These are phyloP conservation scores for Carex myosuroides DNA, from an alignment of 176 grass and related monocot species.

Conservation along the genomic window DNA sequence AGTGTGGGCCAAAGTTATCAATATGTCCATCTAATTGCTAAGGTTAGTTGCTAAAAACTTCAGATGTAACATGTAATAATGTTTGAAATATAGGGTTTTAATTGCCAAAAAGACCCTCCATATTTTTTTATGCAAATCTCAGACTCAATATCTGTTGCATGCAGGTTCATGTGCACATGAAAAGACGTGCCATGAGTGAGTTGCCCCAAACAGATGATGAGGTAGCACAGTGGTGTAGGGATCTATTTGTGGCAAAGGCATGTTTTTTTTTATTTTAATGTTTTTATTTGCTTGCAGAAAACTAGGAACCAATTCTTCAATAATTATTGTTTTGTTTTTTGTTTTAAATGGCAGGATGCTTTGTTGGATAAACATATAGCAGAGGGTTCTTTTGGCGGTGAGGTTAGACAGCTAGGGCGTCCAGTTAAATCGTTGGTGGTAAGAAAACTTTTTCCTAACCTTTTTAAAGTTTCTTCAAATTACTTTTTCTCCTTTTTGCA, in stretches of 20 bases:
- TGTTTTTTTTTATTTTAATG: neutral
- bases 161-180: constrained; percentile 93
- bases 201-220: constrained; percentile 72
- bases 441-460: constrained; percentile 15
- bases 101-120: neutral
- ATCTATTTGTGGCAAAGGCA: constrained; percentile 87
- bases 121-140: neutral
- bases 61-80: neutral
- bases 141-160: neutral
- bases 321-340: neutral
- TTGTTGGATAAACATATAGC: constrained; percentile 81
- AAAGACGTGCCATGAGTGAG: constrained; percentile 69
- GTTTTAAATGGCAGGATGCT: constrained; percentile 43
- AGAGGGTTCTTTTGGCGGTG: constrained; percentile 60
- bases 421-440: constrained; percentile 90
- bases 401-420: constrained; percentile 65
- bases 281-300: neutral
- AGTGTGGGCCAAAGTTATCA: neutral
- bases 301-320: neutral
- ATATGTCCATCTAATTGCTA: neutral
- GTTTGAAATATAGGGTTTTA: neutral
- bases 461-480: neutral
- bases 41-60: neutral
- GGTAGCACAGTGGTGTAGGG: constrained; percentile 82
- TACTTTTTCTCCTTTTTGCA: neutral